A percentile compares a stretch with the other conserved stretches of the same genome.
Conservation (phyloP, 805 yeast genomes). For the Alloascoidea africana region DNA sequence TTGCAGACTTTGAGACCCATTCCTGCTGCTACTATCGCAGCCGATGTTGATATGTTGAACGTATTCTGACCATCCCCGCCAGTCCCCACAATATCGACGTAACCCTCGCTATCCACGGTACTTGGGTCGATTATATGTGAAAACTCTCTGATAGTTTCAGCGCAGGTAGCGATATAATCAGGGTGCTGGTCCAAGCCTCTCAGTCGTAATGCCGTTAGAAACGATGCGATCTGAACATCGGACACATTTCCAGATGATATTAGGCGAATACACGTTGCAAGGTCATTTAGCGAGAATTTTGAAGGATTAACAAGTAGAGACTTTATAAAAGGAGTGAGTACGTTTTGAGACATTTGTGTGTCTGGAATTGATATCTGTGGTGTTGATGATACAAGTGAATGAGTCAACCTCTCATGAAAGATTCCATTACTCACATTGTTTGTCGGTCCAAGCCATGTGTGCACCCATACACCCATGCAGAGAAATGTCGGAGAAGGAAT, state of each 20-base stretch:
- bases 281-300: conserved; percentile 45
- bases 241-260: conserved; percentile 47
- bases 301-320: conserved; percentile 47
- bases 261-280: conserved; percentile 43
- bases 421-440: too few relatives aligned
- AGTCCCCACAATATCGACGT: conserved; percentile 89
- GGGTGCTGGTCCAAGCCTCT: conserved; percentile 71
- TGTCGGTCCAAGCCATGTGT: not conserved
- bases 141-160: conserved; percentile 50
- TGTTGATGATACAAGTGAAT: not conserved
- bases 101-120: conserved; percentile 31
- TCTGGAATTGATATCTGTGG: not conserved
- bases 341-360: conserved; percentile 5
- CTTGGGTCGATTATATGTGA: conserved; percentile 37
- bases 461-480: not conserved
- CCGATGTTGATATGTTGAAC: conserved; percentile 87
- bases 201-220: conserved; percentile 62
- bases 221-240: conserved; percentile 62
- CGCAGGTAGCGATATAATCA: conserved; percentile 77
- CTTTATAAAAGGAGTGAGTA: conserved; percentile 45
- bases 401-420: too few relatives aligned
- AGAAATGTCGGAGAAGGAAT: too few relatives aligned
- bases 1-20: conserved; percentile 69
- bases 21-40: conserved; percentile 92
- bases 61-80: conserved; percentile 99